phyloP scores from a whole-genome alignment of 306 rosid species.

The Rubus parviflorus region DNA sequence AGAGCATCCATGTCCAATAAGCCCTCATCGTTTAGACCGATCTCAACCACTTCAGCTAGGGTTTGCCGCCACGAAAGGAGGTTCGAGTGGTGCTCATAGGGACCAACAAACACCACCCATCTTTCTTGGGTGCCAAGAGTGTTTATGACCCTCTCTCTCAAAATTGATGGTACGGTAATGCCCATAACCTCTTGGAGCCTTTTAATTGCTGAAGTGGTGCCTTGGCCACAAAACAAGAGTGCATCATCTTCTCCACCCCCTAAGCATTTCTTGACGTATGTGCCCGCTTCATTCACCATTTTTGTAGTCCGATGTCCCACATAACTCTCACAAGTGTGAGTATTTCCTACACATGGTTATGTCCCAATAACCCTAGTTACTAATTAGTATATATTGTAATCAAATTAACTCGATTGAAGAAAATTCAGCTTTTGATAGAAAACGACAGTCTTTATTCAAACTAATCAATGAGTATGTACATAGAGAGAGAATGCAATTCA shows the following conservation, averaged over 20 bases:
- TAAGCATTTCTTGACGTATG: slow-evolving; percentile 65
- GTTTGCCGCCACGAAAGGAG: slow-evolving; percentile 86
- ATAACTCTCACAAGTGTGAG: slow-evolving; percentile 72
- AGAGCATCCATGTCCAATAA: slow-evolving; percentile 56
- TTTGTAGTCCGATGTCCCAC: slow-evolving; percentile 78
- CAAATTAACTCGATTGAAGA: background rate
- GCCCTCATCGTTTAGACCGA: slow-evolving; percentile 62
- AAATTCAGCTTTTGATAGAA: too few species aligned
- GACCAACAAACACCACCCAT: slow-evolving; percentile 90
- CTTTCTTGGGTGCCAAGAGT: slow-evolving; percentile 44
- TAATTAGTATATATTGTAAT: background rate
- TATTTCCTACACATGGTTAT: slow-evolving; percentile 48
- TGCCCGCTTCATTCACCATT: slow-evolving; percentile 49
- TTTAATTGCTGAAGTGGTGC: slow-evolving; percentile 77
- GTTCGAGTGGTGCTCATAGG: slow-evolving; percentile 84
- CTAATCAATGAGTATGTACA: too few species aligned
- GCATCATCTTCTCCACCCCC: slow-evolving; percentile 64
- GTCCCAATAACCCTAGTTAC: background rate
- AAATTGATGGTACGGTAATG: slow-evolving; percentile 53
- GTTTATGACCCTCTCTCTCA: slow-evolving; percentile 48
- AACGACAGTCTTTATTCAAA: too few species aligned
- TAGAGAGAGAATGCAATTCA: too few species aligned
- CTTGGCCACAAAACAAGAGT: slow-evolving; percentile 72
- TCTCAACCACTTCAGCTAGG: slow-evolving; percentile 73
- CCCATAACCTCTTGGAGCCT: slow-evolving; percentile 89